Conservation (phyloP, 2,329 filamentous ascomycete genomes). For the Neocucurbitaria cava region DNA sequence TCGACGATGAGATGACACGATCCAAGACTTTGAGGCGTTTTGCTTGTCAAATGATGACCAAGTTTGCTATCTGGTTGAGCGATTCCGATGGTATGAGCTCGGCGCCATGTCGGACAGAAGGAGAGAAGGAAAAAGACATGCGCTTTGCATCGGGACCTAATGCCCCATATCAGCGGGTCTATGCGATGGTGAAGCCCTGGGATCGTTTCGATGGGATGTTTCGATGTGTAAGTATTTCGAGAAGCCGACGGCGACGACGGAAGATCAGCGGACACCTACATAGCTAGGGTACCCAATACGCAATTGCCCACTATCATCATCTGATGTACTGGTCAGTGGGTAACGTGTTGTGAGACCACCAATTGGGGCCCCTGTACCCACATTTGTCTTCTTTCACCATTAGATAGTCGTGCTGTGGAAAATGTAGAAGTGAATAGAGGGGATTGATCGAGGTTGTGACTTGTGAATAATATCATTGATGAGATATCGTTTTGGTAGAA, state of each 20-base stretch:
- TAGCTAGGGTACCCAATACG: neutral
- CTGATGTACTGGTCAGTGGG: neutral
- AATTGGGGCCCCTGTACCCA: neutral
- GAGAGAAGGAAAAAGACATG: neutral
- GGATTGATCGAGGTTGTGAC: neutral
- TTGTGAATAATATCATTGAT: neutral
- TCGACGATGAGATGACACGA: neutral
- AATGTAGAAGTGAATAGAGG: neutral
- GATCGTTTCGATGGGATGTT: neutral
- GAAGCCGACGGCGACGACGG: neutral
- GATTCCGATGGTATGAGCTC: slow-evolving; percentile 3
- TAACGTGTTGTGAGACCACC: neutral
- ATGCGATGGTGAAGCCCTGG: neutral
- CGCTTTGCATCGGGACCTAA: slow-evolving; percentile 2
- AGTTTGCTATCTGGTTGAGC: neutral
- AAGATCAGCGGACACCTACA: neutral
- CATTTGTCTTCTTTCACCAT: neutral
- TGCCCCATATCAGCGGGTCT: neutral
- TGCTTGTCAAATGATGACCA: neutral
- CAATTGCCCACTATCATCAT: neutral
- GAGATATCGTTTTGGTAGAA: neutral
- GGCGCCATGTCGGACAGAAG: slow-evolving; percentile 13
- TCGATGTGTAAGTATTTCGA: slow-evolving; percentile 1
- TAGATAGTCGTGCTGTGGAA: neutral
- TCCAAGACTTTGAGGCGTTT: neutral